Evolutionary conservation across 2,329 filamentous ascomycete species (phyloP).

Genomic region (Apiospora marii): DNA sequence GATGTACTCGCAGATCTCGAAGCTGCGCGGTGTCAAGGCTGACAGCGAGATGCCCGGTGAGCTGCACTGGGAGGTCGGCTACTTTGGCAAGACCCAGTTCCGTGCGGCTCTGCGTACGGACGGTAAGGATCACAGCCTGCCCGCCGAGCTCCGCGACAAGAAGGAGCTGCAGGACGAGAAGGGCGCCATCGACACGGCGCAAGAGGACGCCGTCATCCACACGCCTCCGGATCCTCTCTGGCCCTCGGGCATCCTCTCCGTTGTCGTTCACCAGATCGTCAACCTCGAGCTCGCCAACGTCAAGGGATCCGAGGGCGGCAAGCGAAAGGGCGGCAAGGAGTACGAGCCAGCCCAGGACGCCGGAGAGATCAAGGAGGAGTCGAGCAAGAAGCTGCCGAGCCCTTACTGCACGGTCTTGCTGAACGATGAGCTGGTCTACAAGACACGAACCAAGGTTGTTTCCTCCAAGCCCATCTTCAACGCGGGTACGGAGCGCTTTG

Average conservation of each 20-base stretch:
- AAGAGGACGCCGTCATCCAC: constrained; percentile 85
- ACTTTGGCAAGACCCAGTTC: constrained; percentile 90
- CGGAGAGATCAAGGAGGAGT: constrained; percentile 87
- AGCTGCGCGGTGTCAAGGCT: constrained; percentile 81
- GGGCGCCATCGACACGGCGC: constrained; percentile 73
- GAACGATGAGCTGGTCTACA: constrained; percentile 91
- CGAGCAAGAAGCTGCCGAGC: constrained; percentile 80
- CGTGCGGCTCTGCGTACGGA: constrained; percentile 84
- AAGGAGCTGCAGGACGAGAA: constrained; percentile 88
- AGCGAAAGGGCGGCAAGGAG: constrained; percentile 78
- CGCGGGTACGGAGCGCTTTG: constrained; percentile 89
- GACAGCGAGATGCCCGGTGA: constrained; percentile 91
- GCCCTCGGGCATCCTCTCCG: constrained; percentile 87
- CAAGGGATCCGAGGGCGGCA: constrained; percentile 79
- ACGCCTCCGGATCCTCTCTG: constrained; percentile 96
- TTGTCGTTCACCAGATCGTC: constrained; percentile 94
- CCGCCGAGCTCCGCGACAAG: constrained; percentile 75
- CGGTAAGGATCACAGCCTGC: constrained; percentile 81
- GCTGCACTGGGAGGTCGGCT: constrained; percentile 95
- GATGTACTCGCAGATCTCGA: constrained; percentile 90
- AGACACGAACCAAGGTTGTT: constrained; percentile 92
- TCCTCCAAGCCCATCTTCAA: constrained; percentile 98
- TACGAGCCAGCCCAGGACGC: constrained; percentile 87
- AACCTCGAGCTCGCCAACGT: constrained; percentile 92
- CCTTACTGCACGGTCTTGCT: constrained; percentile 92